Percentiles rank a stretch among this genome's conserved stretches.
These are phyloP conservation scores for Podospora australis DNA, from an alignment of 495 filamentous ascomycete genomes.

Conservation along the genomic window DNA sequence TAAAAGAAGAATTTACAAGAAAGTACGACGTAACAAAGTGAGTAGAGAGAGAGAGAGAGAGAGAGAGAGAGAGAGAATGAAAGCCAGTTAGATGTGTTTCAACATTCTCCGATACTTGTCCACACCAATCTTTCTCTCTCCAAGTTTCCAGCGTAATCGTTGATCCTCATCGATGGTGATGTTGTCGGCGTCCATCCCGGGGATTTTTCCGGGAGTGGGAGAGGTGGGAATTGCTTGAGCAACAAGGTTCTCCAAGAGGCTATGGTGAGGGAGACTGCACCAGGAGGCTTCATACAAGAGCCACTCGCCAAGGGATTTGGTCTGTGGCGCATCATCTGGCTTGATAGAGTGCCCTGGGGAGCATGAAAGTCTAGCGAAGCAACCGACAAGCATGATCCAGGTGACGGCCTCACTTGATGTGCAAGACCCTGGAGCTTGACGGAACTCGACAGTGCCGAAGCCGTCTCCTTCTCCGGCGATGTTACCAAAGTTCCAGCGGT, in stretches of 20 bases:
- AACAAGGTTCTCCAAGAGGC: slow-evolving; percentile 13
- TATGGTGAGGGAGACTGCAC: slow-evolving; percentile 8
- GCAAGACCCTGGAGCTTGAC: slow-evolving; percentile 18
- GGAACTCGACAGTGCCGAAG: slow-evolving; percentile 23
- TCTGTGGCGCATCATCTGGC: slow-evolving; percentile 5
- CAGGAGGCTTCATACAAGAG: slow-evolving; percentile 28
- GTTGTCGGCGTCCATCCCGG: slow-evolving; percentile 10
- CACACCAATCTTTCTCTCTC: slow-evolving; percentile 11
- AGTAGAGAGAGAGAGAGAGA: too few relatives aligned
- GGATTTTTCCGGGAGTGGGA: neutral
- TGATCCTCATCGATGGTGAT: slow-evolving; percentile 19
- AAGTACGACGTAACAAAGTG: too few relatives aligned
- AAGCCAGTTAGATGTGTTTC: slow-evolving; percentile 1
- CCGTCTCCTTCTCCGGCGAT: slow-evolving; percentile 3
- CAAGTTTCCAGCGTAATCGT: slow-evolving; percentile 14
- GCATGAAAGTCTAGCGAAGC: slow-evolving; percentile 22
- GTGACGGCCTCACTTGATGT: slow-evolving; percentile 12
- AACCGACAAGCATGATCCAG: slow-evolving; percentile 26
- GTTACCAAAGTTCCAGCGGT: slow-evolving; percentile 24
- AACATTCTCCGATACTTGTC: slow-evolving; percentile 18
- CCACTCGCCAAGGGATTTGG: slow-evolving; percentile 28
- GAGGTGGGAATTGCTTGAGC: slow-evolving; percentile 9
- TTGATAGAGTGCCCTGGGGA: slow-evolving; percentile 9
- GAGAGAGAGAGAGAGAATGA: neutral
- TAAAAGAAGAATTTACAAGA: too few relatives aligned